Percentiles rank a stretch among this genome's conserved stretches.
phyloP scores from a whole-genome alignment of 2,329 filamentous ascomycete species.

The Coniochaeta ligniaria region DNA sequence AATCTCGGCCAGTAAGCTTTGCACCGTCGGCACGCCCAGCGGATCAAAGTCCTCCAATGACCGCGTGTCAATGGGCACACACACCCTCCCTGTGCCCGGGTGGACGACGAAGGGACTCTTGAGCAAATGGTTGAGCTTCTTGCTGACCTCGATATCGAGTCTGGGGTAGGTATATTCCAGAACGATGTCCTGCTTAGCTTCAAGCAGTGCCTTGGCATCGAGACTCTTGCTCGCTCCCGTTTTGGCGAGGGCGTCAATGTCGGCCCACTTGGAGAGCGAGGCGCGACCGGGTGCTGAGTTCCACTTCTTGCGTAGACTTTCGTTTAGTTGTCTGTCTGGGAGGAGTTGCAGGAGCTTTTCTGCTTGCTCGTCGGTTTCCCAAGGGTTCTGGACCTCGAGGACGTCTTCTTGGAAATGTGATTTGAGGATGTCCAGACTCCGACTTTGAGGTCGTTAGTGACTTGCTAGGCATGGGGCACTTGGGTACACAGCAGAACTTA shows the following conservation, averaged over 20 bases:
- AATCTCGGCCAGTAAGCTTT: constrained; percentile 74
- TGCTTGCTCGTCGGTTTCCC: constrained; percentile 61
- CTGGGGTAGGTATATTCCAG: constrained; percentile 97
- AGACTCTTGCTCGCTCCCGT: constrained; percentile 64
- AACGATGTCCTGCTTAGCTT: constrained; percentile 92
- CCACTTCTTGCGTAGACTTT: constrained; percentile 85
- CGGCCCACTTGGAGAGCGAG: constrained; percentile 81
- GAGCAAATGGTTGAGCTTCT: constrained; percentile 95
- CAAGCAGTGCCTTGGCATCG: constrained; percentile 66
- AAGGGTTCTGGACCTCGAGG: constrained; percentile 80
- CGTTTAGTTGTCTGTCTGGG: constrained; percentile 70
- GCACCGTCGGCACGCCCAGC: constrained; percentile 80
- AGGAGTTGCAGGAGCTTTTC: constrained; percentile 78
- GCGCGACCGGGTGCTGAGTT: constrained; percentile 70
- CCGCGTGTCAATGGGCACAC: constrained; percentile 81
- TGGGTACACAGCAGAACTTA: constrained; percentile 27
- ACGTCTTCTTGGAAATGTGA: constrained; percentile 79
- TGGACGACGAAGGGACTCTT: constrained; percentile 97
- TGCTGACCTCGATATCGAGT: constrained; percentile 93
- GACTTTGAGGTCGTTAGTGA: constrained; percentile 34
- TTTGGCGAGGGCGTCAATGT: constrained; percentile 83
- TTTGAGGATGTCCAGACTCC: constrained; percentile 79
- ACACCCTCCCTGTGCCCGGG: constrained; percentile 87
- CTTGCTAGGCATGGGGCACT: background rate
- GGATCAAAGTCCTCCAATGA: constrained; percentile 80